Evolutionary conservation across 768 basidiomycete genomes (phyloP).

Genomic region (Leucosporidium yakuticum): DNA sequence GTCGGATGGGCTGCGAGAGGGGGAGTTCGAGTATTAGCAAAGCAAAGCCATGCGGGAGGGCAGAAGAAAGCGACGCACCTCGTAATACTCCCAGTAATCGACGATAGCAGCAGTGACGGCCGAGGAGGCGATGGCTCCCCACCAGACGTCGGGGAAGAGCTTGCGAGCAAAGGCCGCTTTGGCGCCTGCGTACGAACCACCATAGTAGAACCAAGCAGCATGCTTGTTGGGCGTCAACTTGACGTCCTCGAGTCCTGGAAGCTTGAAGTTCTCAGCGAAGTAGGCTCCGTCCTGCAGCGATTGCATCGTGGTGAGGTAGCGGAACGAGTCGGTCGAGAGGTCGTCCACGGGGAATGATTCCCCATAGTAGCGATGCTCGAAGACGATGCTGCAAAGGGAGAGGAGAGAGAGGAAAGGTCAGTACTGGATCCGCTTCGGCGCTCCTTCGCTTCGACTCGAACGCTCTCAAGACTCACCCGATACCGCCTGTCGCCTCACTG

Average conservation of each 20-base stretch:
- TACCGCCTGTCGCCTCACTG: slow-evolving; percentile 72
- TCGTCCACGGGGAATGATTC: slow-evolving; percentile 50
- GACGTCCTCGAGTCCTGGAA: slow-evolving; percentile 56
- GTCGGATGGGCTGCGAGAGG: slow-evolving; percentile 23
- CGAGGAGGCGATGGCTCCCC: slow-evolving; percentile 80
- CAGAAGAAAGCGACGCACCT: slow-evolving; percentile 61
- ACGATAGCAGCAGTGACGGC: slow-evolving; percentile 83
- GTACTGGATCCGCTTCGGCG: too few species aligned
- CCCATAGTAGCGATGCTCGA: slow-evolving; percentile 56
- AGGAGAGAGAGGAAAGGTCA: neutral
- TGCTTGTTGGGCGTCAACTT: slow-evolving; percentile 36
- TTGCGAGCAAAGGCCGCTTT: slow-evolving; percentile 85
- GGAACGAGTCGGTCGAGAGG: slow-evolving; percentile 40
- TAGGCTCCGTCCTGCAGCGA: slow-evolving; percentile 83
- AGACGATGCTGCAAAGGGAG: slow-evolving; percentile 7
- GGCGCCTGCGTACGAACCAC: slow-evolving; percentile 66
- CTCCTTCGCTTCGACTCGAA: neutral
- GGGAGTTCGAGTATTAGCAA: slow-evolving; percentile 36
- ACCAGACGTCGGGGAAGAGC: slow-evolving; percentile 80
- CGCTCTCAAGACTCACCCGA: slow-evolving; percentile 44
- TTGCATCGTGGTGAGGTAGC: slow-evolving; percentile 85
- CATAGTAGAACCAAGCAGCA: slow-evolving; percentile 58
- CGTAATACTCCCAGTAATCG: slow-evolving; percentile 81
- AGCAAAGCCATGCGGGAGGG: neutral
- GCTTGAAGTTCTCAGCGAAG: slow-evolving; percentile 77